Base-by-base conservation (phyloP, 495 filamentous ascomycete genomes). In the Neurospora sp. region DNA sequence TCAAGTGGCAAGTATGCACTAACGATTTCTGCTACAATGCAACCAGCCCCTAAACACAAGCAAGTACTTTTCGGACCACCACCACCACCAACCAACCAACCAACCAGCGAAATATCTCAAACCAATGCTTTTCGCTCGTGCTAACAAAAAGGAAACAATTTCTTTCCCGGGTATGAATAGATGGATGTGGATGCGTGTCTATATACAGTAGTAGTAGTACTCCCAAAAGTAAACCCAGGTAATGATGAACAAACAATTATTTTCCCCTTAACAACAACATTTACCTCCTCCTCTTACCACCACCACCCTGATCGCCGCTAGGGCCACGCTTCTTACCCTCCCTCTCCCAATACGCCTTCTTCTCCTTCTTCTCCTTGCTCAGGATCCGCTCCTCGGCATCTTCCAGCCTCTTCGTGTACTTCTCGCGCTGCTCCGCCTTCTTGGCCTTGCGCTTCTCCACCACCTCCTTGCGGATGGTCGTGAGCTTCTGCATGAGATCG, bases 301-400 rank as follows among this genome's bases (percentile, higher is more conserved):
- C 88, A 48, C 88, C 91, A 69, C 89, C 91, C 22, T 84, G 88
- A 20, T 88, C 88, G 46, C 82, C 85, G 0, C 85, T 85, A 20
- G 85, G 84, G 80, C 90, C 93, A 78, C 96, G 88, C 87, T 99
- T 99, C 88, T 90, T 93, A n/a, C 96, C 96, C 84, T 98, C 96
- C 74, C 88, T 89, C 74, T 89, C 85, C 96, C 96, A 99, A 83
- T 91, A 99, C 76, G 96, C 95, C 76, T 97, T 89, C 79, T 89
- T 91, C 84, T 99, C 96, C 78, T 89, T 89, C 87, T 93, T 95
- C 85, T 98, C 94, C 66, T 93, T 86, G 71, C 88, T 92, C 41
- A 84, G 85, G 84, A 91, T 90, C 89, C 92, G 94, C 87, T 96
- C 94, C 76, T 89, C 84, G 74, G 89, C 88, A 75, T 94, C 93